Base-by-base conservation (phyloP, 2,329 filamentous ascomycete genomes). In the Monascus ruber region DNA sequence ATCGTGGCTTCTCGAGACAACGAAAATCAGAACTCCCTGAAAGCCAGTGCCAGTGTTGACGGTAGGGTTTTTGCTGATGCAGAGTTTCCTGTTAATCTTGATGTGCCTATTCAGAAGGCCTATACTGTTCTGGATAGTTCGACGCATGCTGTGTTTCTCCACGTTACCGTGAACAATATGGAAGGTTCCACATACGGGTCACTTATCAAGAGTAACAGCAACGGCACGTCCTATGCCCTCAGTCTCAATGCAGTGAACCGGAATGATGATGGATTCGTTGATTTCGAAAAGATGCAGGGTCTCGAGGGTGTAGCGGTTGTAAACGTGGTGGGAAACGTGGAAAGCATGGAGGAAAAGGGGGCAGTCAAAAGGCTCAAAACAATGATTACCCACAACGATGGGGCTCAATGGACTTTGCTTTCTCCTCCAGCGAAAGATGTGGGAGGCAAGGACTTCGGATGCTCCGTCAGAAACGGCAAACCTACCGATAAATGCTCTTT, bases 131-230 rank as follows among this genome's bases (percentile, higher is more conserved):
- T 98, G 26, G 88, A 95, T 58, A 95, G 88, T 62, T 91, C 86
- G 1, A 94, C 87, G 0, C 89, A 96, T 60, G 84, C 91, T 1
- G 75, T 98, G 42, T 96, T 96, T 64, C 66, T 98, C 42, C 93
- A 96, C 55, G 89, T 96, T 35, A 87, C 83, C 1, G 85, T 85
- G 32, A 81, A 83, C 52, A 74, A 73, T 32, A 68, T 69, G 3
- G 58, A 70, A 37, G 81, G 77, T 11, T 76, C 74, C 37, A 76
- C 83, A 43, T 87, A 84, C 51, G 91, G 91, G 31, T 82, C 83
- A 24, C 85, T 98, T 50, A 78, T 98, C 63, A 98, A 96, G 75
- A 95, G 87, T 56, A 98, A 98, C 68, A 95, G 87, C 52, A 96
- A 98, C 56, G 91, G 91, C 39, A 98, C 91, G 1, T 91, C 84